Base-by-base conservation (phyloP, 768 basidiomycete species). In the Daedalea quercina region DNA sequence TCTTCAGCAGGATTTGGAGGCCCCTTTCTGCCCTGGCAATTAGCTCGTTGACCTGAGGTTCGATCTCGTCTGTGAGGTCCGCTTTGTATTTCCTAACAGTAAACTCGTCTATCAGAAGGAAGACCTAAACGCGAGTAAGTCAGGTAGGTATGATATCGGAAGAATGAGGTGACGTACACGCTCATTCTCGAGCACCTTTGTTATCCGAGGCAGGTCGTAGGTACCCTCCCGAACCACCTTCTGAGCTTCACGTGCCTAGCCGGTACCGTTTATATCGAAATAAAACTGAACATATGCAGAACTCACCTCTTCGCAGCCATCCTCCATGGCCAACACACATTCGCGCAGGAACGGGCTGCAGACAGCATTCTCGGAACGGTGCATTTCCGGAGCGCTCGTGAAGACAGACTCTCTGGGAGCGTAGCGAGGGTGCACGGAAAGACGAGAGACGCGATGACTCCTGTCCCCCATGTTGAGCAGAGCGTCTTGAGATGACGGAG, bases 251-350 rank as follows among this genome's bases (percentile, higher is more conserved):
- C 79, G 71, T 23, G 81, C 80, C 85, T 90, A n/a, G n/a, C n/a
- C n/a, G n/a, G n/a, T n/a, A n/a, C n/a, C n/a, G n/a, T n/a, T n/a
- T n/a, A 33, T 43, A 31, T 20, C 3, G 31, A 22, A 9, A 19
- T 22, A 40, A 24, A 15, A 28, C n/a, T 24, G 19, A 44, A 22
- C 12, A n/a, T 12, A 25, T 23, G 7, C 26, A 9, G 12, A 4
- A n/a, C 69, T 49, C 54, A 81, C 85, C 80, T 89, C 84, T 64
- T 88, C 84, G 61, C 86, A 90, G 59, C 87, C 89, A 58, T 88
- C 85, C 60, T 89, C 85, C 78, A 90, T 81, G 0, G 84, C 82
- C 58, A 77, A 70, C 3, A 90, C 88, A 61, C 88, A 89, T 67
- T 89, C 88, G 49, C 76, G 76, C 17, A 90, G 72, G 66, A 81